Evolutionary conservation across 2,329 filamentous ascomycete genomes (phyloP), one percentile per base, ranked within the genome.

Genomic region (Cyphellophora europaea): DNA sequence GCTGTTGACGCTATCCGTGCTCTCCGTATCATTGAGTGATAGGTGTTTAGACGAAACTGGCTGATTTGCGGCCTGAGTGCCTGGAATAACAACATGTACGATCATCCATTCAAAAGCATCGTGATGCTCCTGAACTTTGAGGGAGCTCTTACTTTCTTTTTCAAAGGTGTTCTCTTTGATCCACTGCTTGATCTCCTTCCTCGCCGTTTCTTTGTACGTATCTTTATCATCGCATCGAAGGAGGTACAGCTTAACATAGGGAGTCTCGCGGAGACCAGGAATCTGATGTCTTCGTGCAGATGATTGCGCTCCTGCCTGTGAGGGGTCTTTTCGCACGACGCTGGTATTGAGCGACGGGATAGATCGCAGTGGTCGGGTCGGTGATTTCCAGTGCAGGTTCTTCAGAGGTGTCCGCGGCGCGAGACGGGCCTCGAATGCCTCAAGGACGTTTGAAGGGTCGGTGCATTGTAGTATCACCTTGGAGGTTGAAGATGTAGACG

Each of bases 21-120:
- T 61, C 51, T 69, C 50, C 58, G 62, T 33, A 58, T 63, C 35
- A 49, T 58, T 36, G 56, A 59, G 55, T 58, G 43, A 72, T 69
- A 35, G 67, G 63, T 48, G 43, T 28, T 49, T 50, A 5, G 36
- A 69, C 73, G 38, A 74, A 42, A 82, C 72, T 11, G 85, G 83
- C 53, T 93, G 85, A 2, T 78, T 82, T 14, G 84, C 79, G 2
- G 85, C 86, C 11, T 75, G 69, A 0, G 85, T 89, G 44, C 93
- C 88, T 11, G 89, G 88, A 12, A 93, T 68, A 10, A 95, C 83
- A 16, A 98, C 84, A 56, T 98, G 91, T 14, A 98, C 55, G 36
- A 98, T 84, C 45, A 98, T 67, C 83, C 88, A 96, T 58, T 98
- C 91, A 49, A 82, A 94, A 1, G 91, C 89, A 63, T 98, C 89